Conservation (phyloP, 495 filamentous ascomycete genomes). For the Saxispiralis lemnorum region DNA sequence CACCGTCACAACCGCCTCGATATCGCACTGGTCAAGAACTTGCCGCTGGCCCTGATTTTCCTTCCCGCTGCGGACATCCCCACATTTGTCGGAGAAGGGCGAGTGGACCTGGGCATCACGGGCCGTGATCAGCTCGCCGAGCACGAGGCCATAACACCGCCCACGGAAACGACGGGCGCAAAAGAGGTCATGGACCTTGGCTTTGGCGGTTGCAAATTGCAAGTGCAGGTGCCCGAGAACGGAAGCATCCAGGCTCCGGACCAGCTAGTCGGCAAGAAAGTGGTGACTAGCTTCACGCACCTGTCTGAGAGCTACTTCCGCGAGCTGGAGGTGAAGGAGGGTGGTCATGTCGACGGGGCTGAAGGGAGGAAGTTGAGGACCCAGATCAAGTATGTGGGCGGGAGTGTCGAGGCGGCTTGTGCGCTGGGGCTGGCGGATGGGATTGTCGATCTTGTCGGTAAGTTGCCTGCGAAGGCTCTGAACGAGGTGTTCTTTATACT, state of each 20-base stretch:
- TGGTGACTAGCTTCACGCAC: conserved; percentile 85
- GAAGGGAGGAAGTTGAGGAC: conserved; percentile 42
- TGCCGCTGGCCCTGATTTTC: conserved; percentile 88
- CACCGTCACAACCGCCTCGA: conserved; percentile 80
- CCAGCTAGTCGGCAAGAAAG: conserved; percentile 79
- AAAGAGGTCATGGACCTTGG: conserved; percentile 74
- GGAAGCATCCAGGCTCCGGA: conserved; percentile 48
- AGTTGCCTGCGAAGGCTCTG: conserved; percentile 16
- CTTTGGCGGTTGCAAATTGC: conserved; percentile 80
- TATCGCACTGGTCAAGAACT: conserved; percentile 90
- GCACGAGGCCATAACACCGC: conserved; percentile 56
- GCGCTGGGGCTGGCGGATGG: conserved; percentile 90
- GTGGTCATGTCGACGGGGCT: conserved; percentile 13
- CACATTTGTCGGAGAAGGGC: conserved; percentile 85
- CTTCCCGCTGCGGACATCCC: conserved; percentile 94
- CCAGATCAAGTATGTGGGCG: conserved; percentile 79
- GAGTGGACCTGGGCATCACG: conserved; percentile 87
- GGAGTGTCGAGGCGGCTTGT: conserved; percentile 92
- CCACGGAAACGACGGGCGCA: conserved; percentile 46
- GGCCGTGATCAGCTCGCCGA: conserved; percentile 84
- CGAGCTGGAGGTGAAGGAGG: conserved; percentile 39
- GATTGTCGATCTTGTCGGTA: conserved; percentile 93
- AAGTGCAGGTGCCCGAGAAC: conserved; percentile 87
- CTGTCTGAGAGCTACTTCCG: conserved; percentile 68
- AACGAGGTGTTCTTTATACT: not conserved